These are phyloP conservation scores for Nothomitra cinnamomea DNA, from an alignment of 2,329 filamentous ascomycete genomes.

Conservation along the genomic window DNA sequence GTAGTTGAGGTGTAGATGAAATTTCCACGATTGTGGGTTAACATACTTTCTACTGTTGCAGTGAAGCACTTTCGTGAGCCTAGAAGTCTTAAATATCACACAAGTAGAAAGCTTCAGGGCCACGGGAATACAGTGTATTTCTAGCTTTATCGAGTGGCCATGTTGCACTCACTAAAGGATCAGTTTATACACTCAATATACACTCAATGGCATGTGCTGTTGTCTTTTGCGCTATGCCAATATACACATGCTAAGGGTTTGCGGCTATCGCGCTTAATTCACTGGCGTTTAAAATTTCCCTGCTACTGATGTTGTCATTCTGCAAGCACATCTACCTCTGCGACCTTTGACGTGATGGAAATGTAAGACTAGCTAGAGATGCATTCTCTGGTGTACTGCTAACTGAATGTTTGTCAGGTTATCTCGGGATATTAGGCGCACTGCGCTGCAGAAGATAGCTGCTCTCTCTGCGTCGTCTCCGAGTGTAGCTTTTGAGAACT, in stretches of 20 bases:
- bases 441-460: slow-evolving; percentile 48
- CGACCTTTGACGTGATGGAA: not conserved
- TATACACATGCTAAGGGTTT: not conserved
- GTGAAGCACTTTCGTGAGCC: no score
- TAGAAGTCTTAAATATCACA: no score
- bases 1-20: no score
- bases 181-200: no score
- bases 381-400: not conserved
- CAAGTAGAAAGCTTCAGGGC: no score
- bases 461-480: slow-evolving; percentile 40
- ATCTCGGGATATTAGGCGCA: slow-evolving; percentile 40
- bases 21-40: no score
- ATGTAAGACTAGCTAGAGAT: not conserved
- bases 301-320: not conserved
- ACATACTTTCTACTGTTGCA: no score
- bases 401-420: slow-evolving; percentile 19
- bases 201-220: no score
- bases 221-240: no score
- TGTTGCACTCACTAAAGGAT: no score
- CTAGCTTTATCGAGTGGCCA: no score
- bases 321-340: not conserved
- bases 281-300: not conserved
- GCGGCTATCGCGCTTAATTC: not conserved
- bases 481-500: slow-evolving; percentile 38
- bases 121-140: no score